phyloP scores from a whole-genome alignment of 805 yeast species.

The Monosporozyma aerobia region DNA sequence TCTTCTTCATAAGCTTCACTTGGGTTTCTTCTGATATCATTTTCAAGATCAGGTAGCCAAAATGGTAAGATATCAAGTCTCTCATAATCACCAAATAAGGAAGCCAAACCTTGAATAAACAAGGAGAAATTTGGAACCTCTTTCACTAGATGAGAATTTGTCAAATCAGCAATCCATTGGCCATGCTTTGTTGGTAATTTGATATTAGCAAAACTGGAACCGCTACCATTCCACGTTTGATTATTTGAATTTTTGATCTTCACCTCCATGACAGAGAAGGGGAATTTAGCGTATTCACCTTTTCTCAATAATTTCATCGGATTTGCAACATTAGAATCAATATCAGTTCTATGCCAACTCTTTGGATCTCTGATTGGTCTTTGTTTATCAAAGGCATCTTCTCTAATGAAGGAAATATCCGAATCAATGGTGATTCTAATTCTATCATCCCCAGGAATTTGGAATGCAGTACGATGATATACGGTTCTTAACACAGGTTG shows the following conservation, averaged over 20 bases:
- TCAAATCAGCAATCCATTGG: constrained; percentile 81
- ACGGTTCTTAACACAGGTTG: constrained; percentile 83
- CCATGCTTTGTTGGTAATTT: constrained; percentile 41
- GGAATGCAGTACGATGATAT: constrained; percentile 90
- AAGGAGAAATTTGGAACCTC: constrained; percentile 92
- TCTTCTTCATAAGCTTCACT: constrained; percentile 67
- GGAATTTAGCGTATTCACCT: constrained; percentile 79
- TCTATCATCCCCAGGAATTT: constrained; percentile 94
- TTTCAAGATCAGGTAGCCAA: constrained; percentile 88
- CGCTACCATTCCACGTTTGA: constrained; percentile 28
- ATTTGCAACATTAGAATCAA: constrained; percentile 65
- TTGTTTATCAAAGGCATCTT: constrained; percentile 74
- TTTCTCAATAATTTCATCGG: constrained; percentile 69
- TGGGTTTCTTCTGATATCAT: constrained; percentile 69
- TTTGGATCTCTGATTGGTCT: constrained; percentile 85
- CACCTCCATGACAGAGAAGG: constrained; percentile 82
- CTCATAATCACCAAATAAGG: constrained; percentile 74
- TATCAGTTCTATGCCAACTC: constrained; percentile 87
- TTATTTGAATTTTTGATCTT: constrained; percentile 42
- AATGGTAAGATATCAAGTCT: constrained; percentile 83
- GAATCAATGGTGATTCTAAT: constrained; percentile 86
- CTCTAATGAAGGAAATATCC: constrained; percentile 79
- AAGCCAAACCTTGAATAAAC: constrained; percentile 86
- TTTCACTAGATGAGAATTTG: constrained; percentile 73
- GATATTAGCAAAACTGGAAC: constrained; percentile 14